These are phyloP conservation scores for Saturnispora hagleri DNA, from an alignment of 805 yeast species.

Conservation along the genomic window DNA sequence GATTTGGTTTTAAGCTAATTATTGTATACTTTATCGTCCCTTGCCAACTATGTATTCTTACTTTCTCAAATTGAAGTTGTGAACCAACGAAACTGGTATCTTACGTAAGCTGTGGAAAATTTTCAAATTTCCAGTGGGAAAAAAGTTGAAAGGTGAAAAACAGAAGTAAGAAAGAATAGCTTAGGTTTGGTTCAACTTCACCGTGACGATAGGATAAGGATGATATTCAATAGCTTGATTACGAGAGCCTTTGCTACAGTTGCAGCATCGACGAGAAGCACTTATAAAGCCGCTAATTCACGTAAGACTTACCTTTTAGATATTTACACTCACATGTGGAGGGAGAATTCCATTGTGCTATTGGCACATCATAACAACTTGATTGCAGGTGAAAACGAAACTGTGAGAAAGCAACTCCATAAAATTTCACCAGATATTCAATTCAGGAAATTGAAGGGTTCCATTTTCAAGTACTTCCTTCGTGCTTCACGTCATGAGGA, in stretches of 20 bases:
- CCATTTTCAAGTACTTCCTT: slow-evolving; percentile 65
- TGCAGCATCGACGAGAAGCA: slow-evolving; percentile 6
- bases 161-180: not conserved
- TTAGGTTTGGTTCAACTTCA: not conserved
- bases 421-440: slow-evolving; percentile 30
- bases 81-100: not conserved
- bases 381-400: slow-evolving; percentile 56
- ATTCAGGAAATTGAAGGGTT: slow-evolving; percentile 58
- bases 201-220: not conserved
- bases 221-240: not conserved
- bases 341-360: slow-evolving; percentile 58
- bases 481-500: slow-evolving; percentile 60
- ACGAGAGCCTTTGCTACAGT: slow-evolving; percentile 8
- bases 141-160: not conserved
- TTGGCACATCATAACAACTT: slow-evolving; percentile 83
- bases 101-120: not conserved
- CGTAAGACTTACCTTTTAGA: slow-evolving; percentile 86
- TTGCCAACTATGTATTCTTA: not conserved
- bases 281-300: slow-evolving; percentile 56
- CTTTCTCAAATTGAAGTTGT: not conserved
- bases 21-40: not conserved
- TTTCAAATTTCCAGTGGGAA: not conserved
- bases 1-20: not conserved
- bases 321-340: slow-evolving; percentile 62
- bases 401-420: slow-evolving; percentile 50